Conservation (phyloP, 2,329 filamentous ascomycete genomes). For the Epichloe gansuensis region DNA sequence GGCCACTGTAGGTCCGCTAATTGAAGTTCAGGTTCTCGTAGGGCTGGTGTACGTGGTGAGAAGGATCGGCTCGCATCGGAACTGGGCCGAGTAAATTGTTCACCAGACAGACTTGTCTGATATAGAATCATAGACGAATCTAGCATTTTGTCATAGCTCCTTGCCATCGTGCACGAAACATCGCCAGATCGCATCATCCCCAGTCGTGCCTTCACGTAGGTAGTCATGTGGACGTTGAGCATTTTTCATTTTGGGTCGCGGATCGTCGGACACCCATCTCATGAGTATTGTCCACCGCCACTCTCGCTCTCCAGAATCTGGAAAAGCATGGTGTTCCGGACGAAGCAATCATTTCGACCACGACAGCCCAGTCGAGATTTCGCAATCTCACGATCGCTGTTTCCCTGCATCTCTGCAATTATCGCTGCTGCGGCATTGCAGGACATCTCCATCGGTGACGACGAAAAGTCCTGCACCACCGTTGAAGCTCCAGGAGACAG, state of each 20-base stretch:
- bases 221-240: no score
- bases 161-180: no score
- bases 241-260: no score
- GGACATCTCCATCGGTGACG: conserved; percentile 21
- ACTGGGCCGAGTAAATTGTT: conserved; percentile 1
- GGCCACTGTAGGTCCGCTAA: conserved; percentile 69
- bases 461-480: conserved; percentile 6
- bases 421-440: conserved; percentile 23
- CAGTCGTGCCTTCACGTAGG: not conserved
- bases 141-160: no score
- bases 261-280: not conserved
- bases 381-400: conserved; percentile 15
- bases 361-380: conserved; percentile 19
- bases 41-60: conserved; percentile 56
- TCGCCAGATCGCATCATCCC: not conserved
- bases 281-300: conserved; percentile 1
- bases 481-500: conserved; percentile 7
- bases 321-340: conserved; percentile 23
- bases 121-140: not conserved
- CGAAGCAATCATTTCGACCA: conserved; percentile 16
- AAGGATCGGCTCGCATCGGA: conserved; percentile 4
- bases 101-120: not conserved
- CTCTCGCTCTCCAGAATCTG: conserved; percentile 18
- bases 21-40: conserved; percentile 75
- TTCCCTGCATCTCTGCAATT: conserved; percentile 27